Evolutionary conservation across 164 flowering plant genomes (phyloP).

Genomic region (Stephania cephalantha): DNA sequence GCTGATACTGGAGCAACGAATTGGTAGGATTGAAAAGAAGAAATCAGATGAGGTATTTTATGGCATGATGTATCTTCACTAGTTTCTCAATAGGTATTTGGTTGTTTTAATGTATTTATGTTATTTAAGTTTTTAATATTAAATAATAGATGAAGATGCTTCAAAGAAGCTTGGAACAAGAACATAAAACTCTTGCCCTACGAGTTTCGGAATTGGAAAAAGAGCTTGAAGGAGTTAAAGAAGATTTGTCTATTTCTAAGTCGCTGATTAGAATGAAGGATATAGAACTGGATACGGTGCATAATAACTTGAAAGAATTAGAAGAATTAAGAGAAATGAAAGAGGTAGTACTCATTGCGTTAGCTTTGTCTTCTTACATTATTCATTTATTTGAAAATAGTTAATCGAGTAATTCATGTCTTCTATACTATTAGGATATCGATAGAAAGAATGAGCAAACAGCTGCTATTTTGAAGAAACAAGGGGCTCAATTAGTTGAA

Average conservation of each 20-base stretch:
- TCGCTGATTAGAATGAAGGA: slow-evolving; percentile 43
- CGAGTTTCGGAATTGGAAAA: slow-evolving; percentile 62
- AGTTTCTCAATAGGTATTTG: not conserved
- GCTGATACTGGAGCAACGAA: slow-evolving; percentile 51
- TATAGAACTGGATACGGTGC: slow-evolving; percentile 46
- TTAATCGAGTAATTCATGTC: not conserved
- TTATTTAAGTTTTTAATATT: not conserved
- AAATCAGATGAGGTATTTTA: slow-evolving; percentile 54
- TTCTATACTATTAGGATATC: slow-evolving; percentile 54
- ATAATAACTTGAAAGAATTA: slow-evolving; percentile 66
- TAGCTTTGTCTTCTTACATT: not conserved
- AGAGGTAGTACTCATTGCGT: slow-evolving; percentile 48
- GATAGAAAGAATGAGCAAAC: slow-evolving; percentile 97
- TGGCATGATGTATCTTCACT: not conserved
- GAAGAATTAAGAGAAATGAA: slow-evolving; percentile 95
- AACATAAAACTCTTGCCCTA: slow-evolving; percentile 41
- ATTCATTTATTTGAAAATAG: not conserved
- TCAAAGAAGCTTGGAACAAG: slow-evolving; percentile 55
- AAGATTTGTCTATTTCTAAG: slow-evolving; percentile 47
- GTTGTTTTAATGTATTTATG: not conserved
- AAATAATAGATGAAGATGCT: slow-evolving; percentile 43
- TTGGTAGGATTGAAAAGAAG: slow-evolving; percentile 53
- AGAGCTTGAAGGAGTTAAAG: slow-evolving; percentile 39
- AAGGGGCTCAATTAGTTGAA: slow-evolving; percentile 84
- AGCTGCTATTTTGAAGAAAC: slow-evolving; percentile 91